These are phyloP conservation scores for Blastocrithidia nonstop DNA, from an alignment of 208 protist genomes.

Conservation along the genomic window DNA sequence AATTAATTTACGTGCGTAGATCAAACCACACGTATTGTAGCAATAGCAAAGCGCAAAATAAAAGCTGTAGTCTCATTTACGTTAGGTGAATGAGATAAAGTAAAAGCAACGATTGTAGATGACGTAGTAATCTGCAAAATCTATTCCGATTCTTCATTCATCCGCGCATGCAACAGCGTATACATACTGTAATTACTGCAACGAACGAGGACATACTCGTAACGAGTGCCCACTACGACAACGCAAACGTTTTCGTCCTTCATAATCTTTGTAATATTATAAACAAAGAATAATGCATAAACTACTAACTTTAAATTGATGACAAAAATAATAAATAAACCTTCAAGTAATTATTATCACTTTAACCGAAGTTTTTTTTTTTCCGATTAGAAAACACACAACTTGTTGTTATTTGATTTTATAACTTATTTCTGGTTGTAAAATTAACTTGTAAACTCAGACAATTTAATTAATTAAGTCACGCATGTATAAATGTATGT, in stretches of 20 bases:
- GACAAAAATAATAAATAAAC: too few species aligned
- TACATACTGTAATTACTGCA: conserved; percentile 79
- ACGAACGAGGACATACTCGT: conserved; percentile 53
- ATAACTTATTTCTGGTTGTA: too few species aligned
- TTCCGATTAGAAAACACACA: too few species aligned
- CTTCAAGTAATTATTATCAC: too few species aligned
- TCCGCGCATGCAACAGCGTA: conserved; percentile 24
- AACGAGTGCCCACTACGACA: conserved; percentile 50
- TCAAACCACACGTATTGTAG: conserved; percentile 19
- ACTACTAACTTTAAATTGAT: too few species aligned
- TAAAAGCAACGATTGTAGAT: conserved; percentile 21
- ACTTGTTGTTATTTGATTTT: too few species aligned
- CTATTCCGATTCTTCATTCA: conserved; percentile 3
- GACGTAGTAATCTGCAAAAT: conserved; percentile 2
- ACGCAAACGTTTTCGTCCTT: conserved; percentile 37
- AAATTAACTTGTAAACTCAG: too few species aligned
- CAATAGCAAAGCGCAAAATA: conserved; percentile 25
- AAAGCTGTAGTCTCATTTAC: conserved; percentile 18
- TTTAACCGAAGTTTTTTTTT: too few species aligned
- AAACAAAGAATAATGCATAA: too few species aligned
- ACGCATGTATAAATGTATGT: too few species aligned
- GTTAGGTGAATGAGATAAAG: conserved; percentile 14
- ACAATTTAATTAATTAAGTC: too few species aligned
- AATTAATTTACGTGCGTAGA: conserved; percentile 15
- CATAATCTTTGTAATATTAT: too few species aligned